Conservation (phyloP, 2,329 filamentous ascomycete genomes). For the Aspergillus unguis region DNA sequence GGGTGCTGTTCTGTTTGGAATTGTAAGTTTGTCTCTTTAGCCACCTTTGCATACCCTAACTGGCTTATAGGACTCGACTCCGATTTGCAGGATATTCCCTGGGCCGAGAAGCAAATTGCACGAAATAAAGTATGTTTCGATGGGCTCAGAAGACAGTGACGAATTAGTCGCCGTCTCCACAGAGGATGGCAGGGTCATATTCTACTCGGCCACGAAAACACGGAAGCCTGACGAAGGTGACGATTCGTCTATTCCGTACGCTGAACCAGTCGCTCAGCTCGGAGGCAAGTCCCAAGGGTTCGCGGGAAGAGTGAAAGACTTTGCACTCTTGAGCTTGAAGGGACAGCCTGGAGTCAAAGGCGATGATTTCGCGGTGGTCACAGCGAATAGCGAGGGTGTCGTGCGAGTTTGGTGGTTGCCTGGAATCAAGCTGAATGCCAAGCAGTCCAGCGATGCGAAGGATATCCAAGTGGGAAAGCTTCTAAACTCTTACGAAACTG, state of each 20-base stretch:
- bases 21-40: slow-evolving; percentile 45
- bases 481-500: slow-evolving; percentile 76
- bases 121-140: slow-evolving; percentile 67
- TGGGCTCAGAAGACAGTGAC: slow-evolving; percentile 46
- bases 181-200: slow-evolving; percentile 81
- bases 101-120: slow-evolving; percentile 75
- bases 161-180: slow-evolving; percentile 74
- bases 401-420: slow-evolving; percentile 71
- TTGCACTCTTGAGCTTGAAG: slow-evolving; percentile 59
- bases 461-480: slow-evolving; percentile 59
- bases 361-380: slow-evolving; percentile 58
- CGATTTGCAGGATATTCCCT: slow-evolving; percentile 69
- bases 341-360: slow-evolving; percentile 32
- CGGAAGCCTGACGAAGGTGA: slow-evolving; percentile 43
- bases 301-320: slow-evolving; percentile 79
- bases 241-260: slow-evolving; percentile 58
- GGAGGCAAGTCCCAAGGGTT: slow-evolving; percentile 70
- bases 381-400: slow-evolving; percentile 80
- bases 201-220: slow-evolving; percentile 66
- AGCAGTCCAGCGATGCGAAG: slow-evolving; percentile 17
- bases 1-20: slow-evolving; percentile 78
- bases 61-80: slow-evolving; percentile 62
- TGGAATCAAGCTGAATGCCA: slow-evolving; percentile 28
- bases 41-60: slow-evolving; percentile 16
- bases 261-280: slow-evolving; percentile 65